Evolutionary conservation across 345 rosid species (phyloP).

Genomic region (Sonneratia alba): DNA sequence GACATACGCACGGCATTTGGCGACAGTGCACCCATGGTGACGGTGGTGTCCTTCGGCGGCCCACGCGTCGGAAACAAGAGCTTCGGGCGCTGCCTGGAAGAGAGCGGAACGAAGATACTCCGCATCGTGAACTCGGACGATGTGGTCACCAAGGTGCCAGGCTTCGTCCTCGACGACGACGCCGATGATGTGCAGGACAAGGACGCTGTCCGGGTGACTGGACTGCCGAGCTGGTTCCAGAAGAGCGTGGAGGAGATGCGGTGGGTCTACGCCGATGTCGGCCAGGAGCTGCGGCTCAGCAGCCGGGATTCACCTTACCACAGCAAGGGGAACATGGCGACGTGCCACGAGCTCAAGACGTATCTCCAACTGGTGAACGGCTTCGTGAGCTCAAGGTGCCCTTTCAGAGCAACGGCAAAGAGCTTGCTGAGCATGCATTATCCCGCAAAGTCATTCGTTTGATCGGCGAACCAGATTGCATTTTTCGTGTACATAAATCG

Average conservation of each 20-base stretch:
- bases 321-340: slow-evolving; percentile 23
- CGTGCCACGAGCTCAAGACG: slow-evolving; percentile 54
- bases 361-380: slow-evolving; percentile 39
- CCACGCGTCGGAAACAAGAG: slow-evolving; percentile 59
- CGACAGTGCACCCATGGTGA: slow-evolving; percentile 27
- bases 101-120: slow-evolving; percentile 37
- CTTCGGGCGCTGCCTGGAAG: slow-evolving; percentile 38
- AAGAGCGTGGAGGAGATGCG: slow-evolving; percentile 29
- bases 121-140: slow-evolving; percentile 61
- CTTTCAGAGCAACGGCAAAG: slow-evolving; percentile 28
- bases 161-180: slow-evolving; percentile 30
- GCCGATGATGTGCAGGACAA: slow-evolving; percentile 5
- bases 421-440: slow-evolving; percentile 9
- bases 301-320: slow-evolving; percentile 33
- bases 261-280: slow-evolving; percentile 53
- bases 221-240: slow-evolving; percentile 33
- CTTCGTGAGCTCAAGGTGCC: slow-evolving; percentile 43
- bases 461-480: background rate
- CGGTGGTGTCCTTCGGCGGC: slow-evolving; percentile 60
- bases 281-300: slow-evolving; percentile 40
- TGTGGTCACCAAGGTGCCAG: slow-evolving; percentile 49
- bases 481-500: background rate
- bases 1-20: slow-evolving; percentile 31
- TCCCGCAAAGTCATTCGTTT: background rate
- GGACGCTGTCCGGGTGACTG: background rate